phyloP scores from a whole-genome alignment of 2,329 filamentous ascomycete species.

The Helotiales sp. region DNA sequence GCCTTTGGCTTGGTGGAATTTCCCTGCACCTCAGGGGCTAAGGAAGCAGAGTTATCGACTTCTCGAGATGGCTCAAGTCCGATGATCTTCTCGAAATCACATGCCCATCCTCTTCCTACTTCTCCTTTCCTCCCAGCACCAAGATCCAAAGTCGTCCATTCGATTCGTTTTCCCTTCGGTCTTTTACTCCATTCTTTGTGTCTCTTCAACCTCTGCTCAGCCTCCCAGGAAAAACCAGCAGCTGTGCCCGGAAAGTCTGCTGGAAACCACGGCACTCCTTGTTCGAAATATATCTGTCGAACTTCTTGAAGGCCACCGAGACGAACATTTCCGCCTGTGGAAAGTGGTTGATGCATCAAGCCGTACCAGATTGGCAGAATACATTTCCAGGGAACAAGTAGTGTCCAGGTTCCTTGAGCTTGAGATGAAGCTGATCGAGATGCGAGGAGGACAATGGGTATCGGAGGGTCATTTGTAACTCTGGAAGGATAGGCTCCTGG shows the following conservation, averaged over 20 bases:
- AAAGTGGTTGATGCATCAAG: constrained; percentile 78
- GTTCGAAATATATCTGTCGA: constrained; percentile 80
- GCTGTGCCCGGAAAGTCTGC: constrained; percentile 78
- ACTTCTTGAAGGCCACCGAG: constrained; percentile 82
- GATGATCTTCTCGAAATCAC: constrained; percentile 67
- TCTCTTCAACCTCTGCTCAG: constrained; percentile 59
- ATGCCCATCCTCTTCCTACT: constrained; percentile 77
- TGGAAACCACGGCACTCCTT: constrained; percentile 78
- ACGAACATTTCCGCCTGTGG: constrained; percentile 75
- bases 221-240: constrained; percentile 78
- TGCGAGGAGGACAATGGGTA: constrained; percentile 73
- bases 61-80: constrained; percentile 10
- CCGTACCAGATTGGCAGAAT: constrained; percentile 84
- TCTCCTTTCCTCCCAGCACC: constrained; percentile 77
- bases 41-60: neutral
- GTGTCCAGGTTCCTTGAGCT: constrained; percentile 72
- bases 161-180: constrained; percentile 78
- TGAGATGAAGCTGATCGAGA: constrained; percentile 51
- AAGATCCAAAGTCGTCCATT: constrained; percentile 73
- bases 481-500: constrained; percentile 64
- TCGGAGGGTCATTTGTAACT: constrained; percentile 65
- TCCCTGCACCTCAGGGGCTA: neutral
- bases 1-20: neutral
- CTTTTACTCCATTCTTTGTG: constrained; percentile 70
- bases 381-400: constrained; percentile 89